Evolutionary conservation across 2,329 filamentous ascomycete species (phyloP).

Genomic region (Mycogone perniciosa): DNA sequence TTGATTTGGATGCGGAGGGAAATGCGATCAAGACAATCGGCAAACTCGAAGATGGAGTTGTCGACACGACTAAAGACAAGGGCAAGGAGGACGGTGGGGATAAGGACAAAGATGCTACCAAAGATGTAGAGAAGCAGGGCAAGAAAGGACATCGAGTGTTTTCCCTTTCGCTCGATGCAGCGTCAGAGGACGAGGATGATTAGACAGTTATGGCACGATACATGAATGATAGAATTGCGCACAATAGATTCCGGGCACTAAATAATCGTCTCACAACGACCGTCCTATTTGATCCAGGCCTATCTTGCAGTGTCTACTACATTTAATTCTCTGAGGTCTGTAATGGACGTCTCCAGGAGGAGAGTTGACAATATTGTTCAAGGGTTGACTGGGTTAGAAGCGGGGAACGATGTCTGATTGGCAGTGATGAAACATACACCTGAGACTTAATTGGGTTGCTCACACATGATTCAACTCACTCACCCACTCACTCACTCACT

Average conservation of each 20-base stretch:
- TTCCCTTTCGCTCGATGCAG: constrained; percentile 28
- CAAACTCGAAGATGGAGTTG: constrained; percentile 31
- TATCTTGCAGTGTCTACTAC: not conserved
- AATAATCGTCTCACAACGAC: not conserved
- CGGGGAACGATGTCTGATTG: not conserved
- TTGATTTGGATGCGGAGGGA: constrained; percentile 47
- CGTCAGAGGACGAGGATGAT: constrained; percentile 17
- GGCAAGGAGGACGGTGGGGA: constrained; percentile 20
- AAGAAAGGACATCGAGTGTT: constrained; percentile 26
- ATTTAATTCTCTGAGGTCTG: not conserved
- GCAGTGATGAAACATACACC: not conserved
- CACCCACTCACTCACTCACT: constrained; percentile 4
- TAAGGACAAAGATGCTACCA: constrained; percentile 10
- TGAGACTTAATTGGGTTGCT: not conserved
- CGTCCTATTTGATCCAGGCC: not conserved
- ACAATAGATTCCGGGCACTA: not conserved
- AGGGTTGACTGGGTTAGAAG: not conserved
- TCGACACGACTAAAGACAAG: constrained; percentile 28
- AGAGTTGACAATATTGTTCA: not conserved
- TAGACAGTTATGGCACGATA: not conserved
- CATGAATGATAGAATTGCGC: not conserved
- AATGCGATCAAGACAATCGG: constrained; percentile 37
- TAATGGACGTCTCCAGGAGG: not conserved
- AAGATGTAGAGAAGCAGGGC: constrained; percentile 13
- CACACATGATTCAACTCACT: not conserved